These are phyloP conservation scores for Cucurbita maxima DNA, from an alignment of 306 rosid genomes.

Conservation along the genomic window DNA sequence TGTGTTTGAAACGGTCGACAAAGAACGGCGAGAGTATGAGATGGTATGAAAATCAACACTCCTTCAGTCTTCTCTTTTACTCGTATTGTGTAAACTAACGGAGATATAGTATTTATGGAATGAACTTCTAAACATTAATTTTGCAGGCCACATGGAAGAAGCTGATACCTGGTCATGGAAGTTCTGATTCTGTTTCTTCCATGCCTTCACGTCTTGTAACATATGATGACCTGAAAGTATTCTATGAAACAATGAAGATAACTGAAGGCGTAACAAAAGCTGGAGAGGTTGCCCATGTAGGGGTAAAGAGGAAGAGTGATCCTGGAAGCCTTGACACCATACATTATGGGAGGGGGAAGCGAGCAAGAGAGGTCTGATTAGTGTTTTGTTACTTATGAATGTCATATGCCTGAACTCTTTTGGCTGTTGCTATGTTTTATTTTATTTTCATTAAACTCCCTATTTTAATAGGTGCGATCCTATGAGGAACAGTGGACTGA, in stretches of 20 bases:
- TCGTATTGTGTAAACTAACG: background rate
- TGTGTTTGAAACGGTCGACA: conserved; percentile 83
- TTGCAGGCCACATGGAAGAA: conserved; percentile 75
- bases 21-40: conserved; percentile 60
- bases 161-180: conserved; percentile 32
- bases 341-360: conserved; percentile 91
- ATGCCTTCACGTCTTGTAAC: conserved; percentile 86
- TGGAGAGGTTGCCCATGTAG: conserved; percentile 32
- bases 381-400: conserved; percentile 4
- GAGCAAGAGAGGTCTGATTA: conserved; percentile 89
- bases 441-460: background rate
- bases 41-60: conserved; percentile 33
- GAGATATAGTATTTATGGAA: background rate
- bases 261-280: conserved; percentile 57
- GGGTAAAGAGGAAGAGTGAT: conserved; percentile 66
- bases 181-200: conserved; percentile 36
- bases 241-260: conserved; percentile 79
- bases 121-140: conserved; percentile 1
- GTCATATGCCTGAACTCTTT: background rate
- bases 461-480: conserved; percentile 62
- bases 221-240: conserved; percentile 70
- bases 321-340: conserved; percentile 75
- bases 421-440: background rate
- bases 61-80: background rate
- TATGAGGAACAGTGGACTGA: conserved; percentile 99